Evolutionary conservation across 768 basidiomycete species (phyloP), one percentile per base, ranked within the genome.

Genomic region (Termitomyces sp.): DNA sequence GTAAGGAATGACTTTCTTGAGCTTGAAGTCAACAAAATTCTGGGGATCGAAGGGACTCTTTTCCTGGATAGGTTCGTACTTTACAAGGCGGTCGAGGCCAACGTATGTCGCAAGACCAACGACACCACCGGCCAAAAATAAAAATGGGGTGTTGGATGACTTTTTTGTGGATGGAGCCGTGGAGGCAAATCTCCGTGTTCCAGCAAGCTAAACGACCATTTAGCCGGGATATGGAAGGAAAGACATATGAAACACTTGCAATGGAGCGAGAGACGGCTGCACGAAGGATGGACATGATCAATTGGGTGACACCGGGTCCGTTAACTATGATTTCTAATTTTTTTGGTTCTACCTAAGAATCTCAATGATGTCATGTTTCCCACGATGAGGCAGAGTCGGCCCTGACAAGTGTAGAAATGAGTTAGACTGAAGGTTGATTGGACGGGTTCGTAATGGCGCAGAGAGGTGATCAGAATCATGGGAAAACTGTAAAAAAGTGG

Each of bases 1-100:
- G 78, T 96, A 97, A 0, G 86, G 86, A 57, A 84, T 73, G 57
- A 92, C 69, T 65, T 84, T 82, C 69, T 88, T 88, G 64, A 98
- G 82, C 67, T 84, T 85, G 71, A 97, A 87, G 67, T 91, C 83
- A 48, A 84, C 70, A 64, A 86, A 92, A 60, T 85, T 82, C 55
- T 89, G 72, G 8, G 89, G 81, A 66, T 90, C 86, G 24, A 93
- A 78, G 12, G 87, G 82, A 60, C 85, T 87, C 66, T 82, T 85
- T 65, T 82, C 74, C 58, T 79, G 80, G 65, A 70, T 72, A 61
- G 46, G 62, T 5, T 55, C 63, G 9, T 44, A 41, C 35, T 57
- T 64, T 56, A 57, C 60, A 53, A 37, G 51, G 53, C 66, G 66
- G 22, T 77, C 73, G 55, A 84, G 70, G 70, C 86, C 88, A 46